Percentiles rank a stretch among this genome's conserved stretches.
Evolutionary conservation across 2,329 filamentous ascomycete species (phyloP).

Genomic region (Chrysoporthe puriensis): DNA sequence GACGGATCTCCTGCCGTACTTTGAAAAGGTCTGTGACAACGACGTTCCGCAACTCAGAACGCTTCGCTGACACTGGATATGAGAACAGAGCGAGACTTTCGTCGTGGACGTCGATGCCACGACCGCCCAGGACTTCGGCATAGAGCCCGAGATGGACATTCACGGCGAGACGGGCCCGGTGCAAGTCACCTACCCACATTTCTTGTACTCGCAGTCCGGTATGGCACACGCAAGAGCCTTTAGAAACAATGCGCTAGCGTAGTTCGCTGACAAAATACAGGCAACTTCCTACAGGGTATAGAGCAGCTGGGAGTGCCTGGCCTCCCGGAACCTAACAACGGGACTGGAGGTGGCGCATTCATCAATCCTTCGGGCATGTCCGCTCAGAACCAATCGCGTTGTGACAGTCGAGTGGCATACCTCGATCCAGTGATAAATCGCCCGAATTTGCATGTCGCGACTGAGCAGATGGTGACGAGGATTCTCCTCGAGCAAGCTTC

Average conservation of each 20-base stretch:
- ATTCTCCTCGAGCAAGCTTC: conserved; percentile 35
- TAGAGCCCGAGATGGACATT: conserved; percentile 35
- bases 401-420: conserved; percentile 46
- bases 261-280: conserved; percentile 33
- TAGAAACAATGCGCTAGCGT: background rate
- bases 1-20: conserved; percentile 51
- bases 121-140: conserved; percentile 32
- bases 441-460: conserved; percentile 45
- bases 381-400: conserved; percentile 45
- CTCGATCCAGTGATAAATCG: conserved; percentile 42
- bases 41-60: background rate
- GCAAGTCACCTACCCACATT: conserved; percentile 43
- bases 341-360: conserved; percentile 41
- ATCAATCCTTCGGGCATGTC: conserved; percentile 44
- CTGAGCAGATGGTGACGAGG: conserved; percentile 44
- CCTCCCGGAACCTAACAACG: conserved; percentile 42
- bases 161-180: conserved; percentile 43
- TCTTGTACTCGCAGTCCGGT: conserved; percentile 46
- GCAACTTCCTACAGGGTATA: conserved; percentile 43
- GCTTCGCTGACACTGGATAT: background rate
- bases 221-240: conserved; percentile 25
- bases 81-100: conserved; percentile 43
- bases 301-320: conserved; percentile 42
- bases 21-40: conserved; percentile 45
- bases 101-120: conserved; percentile 33